Evolutionary conservation across 2,329 filamentous ascomycete species (phyloP).

Genomic region (Emmonsia crescens): DNA sequence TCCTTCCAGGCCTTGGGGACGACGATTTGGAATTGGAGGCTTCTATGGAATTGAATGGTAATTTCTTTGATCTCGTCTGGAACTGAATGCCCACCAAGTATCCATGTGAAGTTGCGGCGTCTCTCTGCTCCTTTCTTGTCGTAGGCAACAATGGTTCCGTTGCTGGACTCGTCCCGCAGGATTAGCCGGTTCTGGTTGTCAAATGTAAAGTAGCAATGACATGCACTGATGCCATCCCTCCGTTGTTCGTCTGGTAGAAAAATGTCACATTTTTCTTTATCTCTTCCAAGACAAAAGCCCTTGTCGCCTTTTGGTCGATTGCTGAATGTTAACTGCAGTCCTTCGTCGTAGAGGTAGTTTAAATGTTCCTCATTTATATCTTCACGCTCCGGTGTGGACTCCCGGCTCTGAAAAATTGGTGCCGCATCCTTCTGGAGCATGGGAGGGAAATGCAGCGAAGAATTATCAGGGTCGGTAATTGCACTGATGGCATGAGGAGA

Average conservation of each 20-base stretch:
- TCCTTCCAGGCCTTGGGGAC: background rate
- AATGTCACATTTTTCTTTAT: background rate
- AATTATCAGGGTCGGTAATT: background rate
- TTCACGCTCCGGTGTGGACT: background rate
- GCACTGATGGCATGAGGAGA: background rate
- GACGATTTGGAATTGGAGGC: background rate
- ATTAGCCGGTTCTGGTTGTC: conserved; percentile 2
- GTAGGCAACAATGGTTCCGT: background rate
- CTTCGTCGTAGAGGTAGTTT: background rate
- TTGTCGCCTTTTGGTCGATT: background rate
- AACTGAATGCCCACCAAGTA: background rate
- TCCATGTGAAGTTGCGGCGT: background rate
- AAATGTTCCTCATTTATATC: background rate
- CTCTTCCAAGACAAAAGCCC: background rate
- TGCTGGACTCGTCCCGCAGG: background rate
- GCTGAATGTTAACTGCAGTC: background rate
- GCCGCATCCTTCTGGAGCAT: background rate
- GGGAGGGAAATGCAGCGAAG: background rate
- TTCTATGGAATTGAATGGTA: background rate
- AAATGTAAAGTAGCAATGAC: background rate
- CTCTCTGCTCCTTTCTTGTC: background rate
- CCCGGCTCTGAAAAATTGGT: background rate
- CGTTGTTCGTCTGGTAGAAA: background rate
- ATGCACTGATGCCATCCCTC: background rate
- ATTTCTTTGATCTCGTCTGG: background rate